phyloP scores from a whole-genome alignment of 768 basidiomycete species.

The Suillus decipiens region DNA sequence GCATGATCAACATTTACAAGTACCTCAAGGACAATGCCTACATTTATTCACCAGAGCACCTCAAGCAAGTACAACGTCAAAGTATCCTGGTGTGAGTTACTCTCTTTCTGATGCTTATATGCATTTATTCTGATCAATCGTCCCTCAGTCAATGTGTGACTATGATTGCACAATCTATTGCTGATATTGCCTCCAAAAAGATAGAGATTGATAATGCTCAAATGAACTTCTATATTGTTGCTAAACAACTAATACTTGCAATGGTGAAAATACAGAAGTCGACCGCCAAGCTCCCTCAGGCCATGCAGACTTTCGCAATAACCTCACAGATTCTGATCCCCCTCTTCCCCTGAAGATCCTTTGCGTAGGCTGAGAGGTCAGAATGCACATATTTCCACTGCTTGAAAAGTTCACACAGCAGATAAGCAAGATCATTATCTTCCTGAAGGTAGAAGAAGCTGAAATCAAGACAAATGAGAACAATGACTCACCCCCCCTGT shows the following conservation, averaged over 20 bases:
- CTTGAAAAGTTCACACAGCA: conserved; percentile 52
- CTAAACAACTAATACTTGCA: conserved; percentile 72
- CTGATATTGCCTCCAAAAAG: conserved; percentile 58
- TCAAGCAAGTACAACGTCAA: conserved; percentile 70
- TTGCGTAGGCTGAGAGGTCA: conserved; percentile 58
- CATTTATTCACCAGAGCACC: conserved; percentile 68
- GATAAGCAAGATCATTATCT: conserved; percentile 31
- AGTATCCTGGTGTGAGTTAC: conserved; percentile 59
- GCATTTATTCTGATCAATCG: conserved; percentile 9
- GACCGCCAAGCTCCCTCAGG: conserved; percentile 56
- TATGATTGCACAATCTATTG: conserved; percentile 65
- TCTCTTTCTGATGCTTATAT: conserved; percentile 7
- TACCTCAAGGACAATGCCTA: conserved; percentile 63
- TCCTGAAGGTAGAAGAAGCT: conserved; percentile 33
- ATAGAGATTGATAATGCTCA: conserved; percentile 57
- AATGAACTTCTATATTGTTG: conserved; percentile 56
- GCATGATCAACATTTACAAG: conserved; percentile 65
- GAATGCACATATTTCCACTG: conserved; percentile 59
- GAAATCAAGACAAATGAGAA: background rate
- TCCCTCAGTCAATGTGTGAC: conserved; percentile 62
- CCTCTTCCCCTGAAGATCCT: conserved; percentile 63
- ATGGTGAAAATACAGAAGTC: conserved; percentile 67
- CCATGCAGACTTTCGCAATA: conserved; percentile 57
- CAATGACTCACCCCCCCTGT: too few relatives aligned
- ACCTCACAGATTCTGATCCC: conserved; percentile 54